phyloP scores from a whole-genome alignment of 441 rosid genomes.

The Melastoma candidum region DNA sequence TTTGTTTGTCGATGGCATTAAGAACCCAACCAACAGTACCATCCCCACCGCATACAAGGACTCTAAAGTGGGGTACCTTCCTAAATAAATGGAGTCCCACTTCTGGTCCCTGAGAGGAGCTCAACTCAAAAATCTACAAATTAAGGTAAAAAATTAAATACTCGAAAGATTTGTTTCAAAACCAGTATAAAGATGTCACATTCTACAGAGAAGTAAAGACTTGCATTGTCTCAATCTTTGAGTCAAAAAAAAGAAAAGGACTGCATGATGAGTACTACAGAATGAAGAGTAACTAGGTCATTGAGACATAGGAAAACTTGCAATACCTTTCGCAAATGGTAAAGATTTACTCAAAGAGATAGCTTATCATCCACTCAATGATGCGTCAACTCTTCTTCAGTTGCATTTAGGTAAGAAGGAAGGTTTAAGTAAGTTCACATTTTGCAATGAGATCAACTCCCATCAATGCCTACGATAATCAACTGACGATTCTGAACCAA shows the following conservation, averaged over 20 bases:
- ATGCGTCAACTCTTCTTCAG: no score
- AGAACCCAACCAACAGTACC: constrained; percentile 99
- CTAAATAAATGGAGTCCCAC: constrained; percentile 79
- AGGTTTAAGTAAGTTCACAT: no score
- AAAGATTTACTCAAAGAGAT: no score
- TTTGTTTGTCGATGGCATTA: constrained; percentile 82
- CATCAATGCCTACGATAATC: no score
- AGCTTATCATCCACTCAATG: no score
- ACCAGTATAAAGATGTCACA: constrained; percentile 1
- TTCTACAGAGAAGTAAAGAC: background rate
- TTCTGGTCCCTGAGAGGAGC: constrained; percentile 88
- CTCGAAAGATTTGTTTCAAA: background rate
- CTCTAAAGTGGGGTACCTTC: constrained; percentile 93
- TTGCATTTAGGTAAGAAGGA: no score
- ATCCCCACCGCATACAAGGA: constrained; percentile 97
- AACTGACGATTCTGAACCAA: no score
- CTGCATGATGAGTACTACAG: background rate
- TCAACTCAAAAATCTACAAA: constrained; percentile 74
- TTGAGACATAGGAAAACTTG: no score
- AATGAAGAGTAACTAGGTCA: no score
- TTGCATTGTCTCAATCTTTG: no score
- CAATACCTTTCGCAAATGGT: no score
- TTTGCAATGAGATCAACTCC: no score
- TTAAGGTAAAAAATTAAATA: constrained; percentile 10
- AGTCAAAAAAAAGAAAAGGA: background rate